Evolutionary conservation across 352 stramenopile genomes (phyloP), one percentile per base, ranked within the genome.

Genomic region (Pythium phragmiticola): DNA sequence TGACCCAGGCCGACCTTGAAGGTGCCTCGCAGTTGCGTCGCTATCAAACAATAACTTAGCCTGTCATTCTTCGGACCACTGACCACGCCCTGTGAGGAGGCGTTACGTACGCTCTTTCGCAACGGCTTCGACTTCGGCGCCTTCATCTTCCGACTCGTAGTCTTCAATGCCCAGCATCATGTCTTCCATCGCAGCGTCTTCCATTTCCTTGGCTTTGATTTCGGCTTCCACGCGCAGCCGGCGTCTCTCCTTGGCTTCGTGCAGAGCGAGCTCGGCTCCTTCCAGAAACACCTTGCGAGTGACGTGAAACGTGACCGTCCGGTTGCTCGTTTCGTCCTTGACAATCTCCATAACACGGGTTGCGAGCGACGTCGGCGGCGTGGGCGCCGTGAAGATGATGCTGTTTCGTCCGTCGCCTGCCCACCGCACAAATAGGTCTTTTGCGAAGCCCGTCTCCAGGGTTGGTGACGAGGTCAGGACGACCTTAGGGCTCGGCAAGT

Each of bases 101-200:
- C 41, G 36, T 2, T 34, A 48, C 67, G 33, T 52, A 90, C 77
- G 74, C 75, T 90, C 78, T 78, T 90, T 85, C 43, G 74, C 69
- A 23, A 43, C 37, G 17, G 52, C 13, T 52, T 66, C 65, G 17
- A 60, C 54, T 3, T 74, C 68, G 59, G 78, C 70, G 28, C 52
- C 57, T 21, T 92, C 82, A 66, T 95, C 88, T 59, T 96, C 87
- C 9, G 81, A 92, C 63, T 96, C 87, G 55, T 92, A 96, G 71
- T 96, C 88, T 72, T 91, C 88, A 39, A 96, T 94, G 28, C 82
- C 84, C 82, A 95, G 90, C 86, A 96, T 94, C 84, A 96, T 95
- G 63, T 96, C 88, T 65, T 96, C 86, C 86, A 96, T 95, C 37
- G 86, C 88, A 52, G 88, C 88, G 56, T 95, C 88, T 53, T 94